Conservation (phyloP, 768 basidiomycete genomes). For the Piloderma croceum region DNA sequence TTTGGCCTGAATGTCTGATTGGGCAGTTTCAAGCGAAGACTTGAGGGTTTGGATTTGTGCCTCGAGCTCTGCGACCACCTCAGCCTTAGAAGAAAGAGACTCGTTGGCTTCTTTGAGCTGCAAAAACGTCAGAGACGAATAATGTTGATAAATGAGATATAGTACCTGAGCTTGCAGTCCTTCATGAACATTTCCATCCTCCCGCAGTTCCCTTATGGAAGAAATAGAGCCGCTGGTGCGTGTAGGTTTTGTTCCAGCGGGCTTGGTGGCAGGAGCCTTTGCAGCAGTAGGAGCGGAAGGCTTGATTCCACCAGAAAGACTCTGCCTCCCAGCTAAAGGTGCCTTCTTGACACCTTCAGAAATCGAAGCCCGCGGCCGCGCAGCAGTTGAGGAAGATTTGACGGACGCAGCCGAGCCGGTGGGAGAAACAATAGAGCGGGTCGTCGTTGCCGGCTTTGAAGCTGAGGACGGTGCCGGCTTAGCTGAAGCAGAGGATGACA, state of each 20-base stretch:
- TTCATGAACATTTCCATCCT: conserved; percentile 50
- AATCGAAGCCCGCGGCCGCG: conserved; percentile 61
- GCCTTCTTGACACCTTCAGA: conserved; percentile 60
- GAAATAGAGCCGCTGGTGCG: conserved; percentile 57
- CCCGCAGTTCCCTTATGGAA: conserved; percentile 68
- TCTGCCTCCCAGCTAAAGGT: conserved; percentile 37
- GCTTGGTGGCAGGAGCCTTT: conserved; percentile 29
- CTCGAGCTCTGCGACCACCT: conserved; percentile 48
- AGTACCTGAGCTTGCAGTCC: conserved; percentile 59
- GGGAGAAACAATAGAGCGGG: conserved; percentile 54
- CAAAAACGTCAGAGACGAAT: conserved; percentile 4
- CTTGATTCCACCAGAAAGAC: conserved; percentile 25
- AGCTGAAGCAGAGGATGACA: conserved; percentile 20
- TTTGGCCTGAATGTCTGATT: conserved; percentile 46
- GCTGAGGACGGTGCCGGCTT: conserved; percentile 24
- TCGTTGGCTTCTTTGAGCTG: conserved; percentile 59
- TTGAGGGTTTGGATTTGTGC: conserved; percentile 44
- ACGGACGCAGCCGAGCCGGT: conserved; percentile 45
- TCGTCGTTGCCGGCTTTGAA: conserved; percentile 34
- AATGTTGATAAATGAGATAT: background rate
- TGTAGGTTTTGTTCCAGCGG: conserved; percentile 36
- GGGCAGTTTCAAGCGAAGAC: conserved; percentile 41
- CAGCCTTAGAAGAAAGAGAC: conserved; percentile 48
- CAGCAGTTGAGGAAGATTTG: conserved; percentile 34
- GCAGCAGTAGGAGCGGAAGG: conserved; percentile 16